phyloP scores from a whole-genome alignment of 164 flowering plant genomes.

The Chimonanthus praecox region DNA sequence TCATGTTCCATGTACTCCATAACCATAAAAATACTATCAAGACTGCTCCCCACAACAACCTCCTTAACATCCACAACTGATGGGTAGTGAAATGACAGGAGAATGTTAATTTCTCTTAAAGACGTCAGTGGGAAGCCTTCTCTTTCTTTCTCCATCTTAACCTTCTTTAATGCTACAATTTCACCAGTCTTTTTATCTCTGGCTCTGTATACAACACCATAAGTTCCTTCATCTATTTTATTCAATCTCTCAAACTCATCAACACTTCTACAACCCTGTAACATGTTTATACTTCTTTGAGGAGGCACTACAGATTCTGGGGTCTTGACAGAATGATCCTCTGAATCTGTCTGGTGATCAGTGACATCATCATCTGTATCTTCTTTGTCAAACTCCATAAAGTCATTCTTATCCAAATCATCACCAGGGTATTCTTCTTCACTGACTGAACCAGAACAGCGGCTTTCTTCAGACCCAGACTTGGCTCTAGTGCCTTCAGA shows the following conservation, averaged over 20 bases:
- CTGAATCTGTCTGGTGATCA: slow-evolving; percentile 35
- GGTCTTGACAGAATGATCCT: slow-evolving; percentile 25
- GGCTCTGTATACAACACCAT: slow-evolving; percentile 95
- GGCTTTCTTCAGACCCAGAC: slow-evolving; percentile 43
- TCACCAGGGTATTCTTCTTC: slow-evolving; percentile 36
- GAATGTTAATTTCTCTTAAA: slow-evolving; percentile 92
- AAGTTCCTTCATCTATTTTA: slow-evolving; percentile 95
- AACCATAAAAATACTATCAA: slow-evolving; percentile 94
- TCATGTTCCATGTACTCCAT: slow-evolving; percentile 99
- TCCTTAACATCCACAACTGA: slow-evolving; percentile 98
- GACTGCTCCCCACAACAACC: slow-evolving; percentile 83
- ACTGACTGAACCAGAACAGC: slow-evolving; percentile 31
- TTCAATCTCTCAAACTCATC: slow-evolving; percentile 91
- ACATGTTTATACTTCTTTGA: slow-evolving; percentile 76
- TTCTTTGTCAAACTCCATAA: slow-evolving; percentile 54
- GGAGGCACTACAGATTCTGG: slow-evolving; percentile 49
- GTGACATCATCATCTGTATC: slow-evolving; percentile 16
- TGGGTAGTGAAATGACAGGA: slow-evolving; percentile 85
- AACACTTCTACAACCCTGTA: slow-evolving; percentile 95
- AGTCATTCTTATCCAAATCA: slow-evolving; percentile 32
- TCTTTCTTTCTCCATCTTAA: slow-evolving; percentile 96
- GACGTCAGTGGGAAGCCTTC: slow-evolving; percentile 98
- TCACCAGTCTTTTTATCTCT: slow-evolving; percentile 86
- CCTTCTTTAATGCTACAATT: slow-evolving; percentile 92
- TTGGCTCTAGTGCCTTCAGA: slow-evolving; percentile 34